These are phyloP conservation scores for Fusarium tuaranense DNA, from an alignment of 2,329 filamentous ascomycete species.

Conservation along the genomic window DNA sequence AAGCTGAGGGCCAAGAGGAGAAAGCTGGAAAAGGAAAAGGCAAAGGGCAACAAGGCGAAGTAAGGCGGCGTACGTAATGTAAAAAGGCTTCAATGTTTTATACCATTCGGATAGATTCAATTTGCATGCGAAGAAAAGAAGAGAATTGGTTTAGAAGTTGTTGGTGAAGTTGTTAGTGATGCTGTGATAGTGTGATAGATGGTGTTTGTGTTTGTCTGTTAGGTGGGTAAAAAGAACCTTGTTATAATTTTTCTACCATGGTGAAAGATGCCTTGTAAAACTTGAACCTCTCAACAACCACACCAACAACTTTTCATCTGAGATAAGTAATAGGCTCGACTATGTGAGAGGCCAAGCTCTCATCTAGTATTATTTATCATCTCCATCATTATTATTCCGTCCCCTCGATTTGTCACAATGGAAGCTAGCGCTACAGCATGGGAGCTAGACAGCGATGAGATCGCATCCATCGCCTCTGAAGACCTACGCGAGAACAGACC, in stretches of 20 bases:
- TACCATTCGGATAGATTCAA: conserved; percentile 47
- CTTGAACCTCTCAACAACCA: conserved; percentile 29
- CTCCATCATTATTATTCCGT: background rate
- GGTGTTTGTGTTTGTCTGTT: conserved; percentile 1
- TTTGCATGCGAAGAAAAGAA: conserved; percentile 39
- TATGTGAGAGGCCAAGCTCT: background rate
- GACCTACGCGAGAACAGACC: conserved; percentile 65
- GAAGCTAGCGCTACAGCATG: conserved; percentile 45
- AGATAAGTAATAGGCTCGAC: background rate
- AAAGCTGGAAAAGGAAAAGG: conserved; percentile 80
- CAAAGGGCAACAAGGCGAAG: conserved; percentile 53
- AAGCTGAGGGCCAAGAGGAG: conserved; percentile 89
- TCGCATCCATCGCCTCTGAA: conserved; percentile 59
- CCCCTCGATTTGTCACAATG: conserved; percentile 16
- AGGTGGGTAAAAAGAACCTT: conserved; percentile 23
- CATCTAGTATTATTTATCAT: background rate
- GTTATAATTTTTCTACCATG: background rate
- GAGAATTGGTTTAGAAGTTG: conserved; percentile 7
- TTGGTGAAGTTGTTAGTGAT: background rate
- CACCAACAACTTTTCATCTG: background rate
- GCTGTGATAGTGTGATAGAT: background rate
- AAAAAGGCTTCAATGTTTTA: conserved; percentile 40
- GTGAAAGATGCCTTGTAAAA: conserved; percentile 19
- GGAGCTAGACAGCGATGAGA: conserved; percentile 61
- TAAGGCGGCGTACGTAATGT: conserved; percentile 46